A percentile compares a stretch with the other conserved stretches of the same genome.
phyloP scores from a whole-genome alignment of 139 green algal genomes.

The Volvox africanus region DNA sequence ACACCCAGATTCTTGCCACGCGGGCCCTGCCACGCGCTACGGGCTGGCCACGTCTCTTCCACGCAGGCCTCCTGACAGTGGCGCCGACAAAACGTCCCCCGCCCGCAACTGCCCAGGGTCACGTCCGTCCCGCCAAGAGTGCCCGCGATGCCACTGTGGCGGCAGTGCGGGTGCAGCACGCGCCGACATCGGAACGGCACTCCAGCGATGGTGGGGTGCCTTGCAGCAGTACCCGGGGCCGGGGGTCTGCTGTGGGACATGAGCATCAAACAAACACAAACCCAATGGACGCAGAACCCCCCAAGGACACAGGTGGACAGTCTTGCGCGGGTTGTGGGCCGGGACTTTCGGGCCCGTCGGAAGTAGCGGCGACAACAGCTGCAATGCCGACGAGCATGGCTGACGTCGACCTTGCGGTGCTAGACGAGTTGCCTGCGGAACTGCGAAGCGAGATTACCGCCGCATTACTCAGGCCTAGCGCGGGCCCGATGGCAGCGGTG shows the following conservation, averaged over 20 bases:
- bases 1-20: no score
- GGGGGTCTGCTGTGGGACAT: no score
- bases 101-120: not conserved
- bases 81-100: not conserved
- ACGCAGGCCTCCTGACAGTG: conserved; percentile 3
- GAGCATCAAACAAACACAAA: no score
- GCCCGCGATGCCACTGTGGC: not conserved
- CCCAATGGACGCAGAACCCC: no score
- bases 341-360: not conserved
- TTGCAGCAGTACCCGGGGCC: no score
- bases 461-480: conserved; percentile 18
- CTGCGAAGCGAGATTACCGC: conserved; percentile 62
- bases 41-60: not conserved
- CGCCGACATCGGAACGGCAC: no score
- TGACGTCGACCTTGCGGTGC: conserved; percentile 66
- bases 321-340: no score
- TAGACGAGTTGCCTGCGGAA: conserved; percentile 66
- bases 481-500: not conserved
- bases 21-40: no score
- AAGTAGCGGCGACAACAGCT: conserved; percentile 3
- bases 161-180: no score
- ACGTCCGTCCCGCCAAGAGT: not conserved
- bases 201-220: no score
- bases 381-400: conserved; percentile 45
- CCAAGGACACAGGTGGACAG: no score